phyloP scores from a whole-genome alignment of 1,139 yeast genomes.

The Blastobotrys elegans region DNA sequence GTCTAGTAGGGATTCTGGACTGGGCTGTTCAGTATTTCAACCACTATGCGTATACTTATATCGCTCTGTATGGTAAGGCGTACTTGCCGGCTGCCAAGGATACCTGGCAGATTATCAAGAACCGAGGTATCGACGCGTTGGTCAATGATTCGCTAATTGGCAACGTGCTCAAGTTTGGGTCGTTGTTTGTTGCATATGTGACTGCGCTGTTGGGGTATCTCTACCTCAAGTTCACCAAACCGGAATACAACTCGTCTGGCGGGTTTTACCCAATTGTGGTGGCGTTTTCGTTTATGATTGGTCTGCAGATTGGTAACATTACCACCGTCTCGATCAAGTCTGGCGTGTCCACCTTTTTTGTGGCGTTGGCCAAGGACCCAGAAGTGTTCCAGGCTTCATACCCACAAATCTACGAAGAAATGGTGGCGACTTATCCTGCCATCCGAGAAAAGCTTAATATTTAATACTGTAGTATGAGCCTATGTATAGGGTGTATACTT shows the following conservation, averaged over 20 bases:
- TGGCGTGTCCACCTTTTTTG: slow-evolving; percentile 82
- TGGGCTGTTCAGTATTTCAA: slow-evolving; percentile 84
- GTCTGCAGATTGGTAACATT: slow-evolving; percentile 71
- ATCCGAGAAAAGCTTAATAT: slow-evolving; percentile 45
- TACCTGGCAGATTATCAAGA: slow-evolving; percentile 71
- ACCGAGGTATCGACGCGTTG: slow-evolving; percentile 81
- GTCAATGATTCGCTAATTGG: slow-evolving; percentile 80
- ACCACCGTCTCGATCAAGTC: slow-evolving; percentile 70
- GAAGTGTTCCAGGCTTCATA: slow-evolving; percentile 74
- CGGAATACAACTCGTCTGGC: slow-evolving; percentile 63
- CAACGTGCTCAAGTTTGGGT: slow-evolving; percentile 67
- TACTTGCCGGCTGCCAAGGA: slow-evolving; percentile 74
- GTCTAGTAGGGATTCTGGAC: slow-evolving; percentile 59
- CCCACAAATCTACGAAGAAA: slow-evolving; percentile 68
- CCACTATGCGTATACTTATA: slow-evolving; percentile 82
- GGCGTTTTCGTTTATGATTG: slow-evolving; percentile 71
- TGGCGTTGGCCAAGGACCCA: slow-evolving; percentile 84
- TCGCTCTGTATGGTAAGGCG: slow-evolving; percentile 81
- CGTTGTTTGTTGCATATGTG: slow-evolving; percentile 64
- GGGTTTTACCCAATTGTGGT: slow-evolving; percentile 70
- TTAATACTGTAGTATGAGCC: slow-evolving; percentile 1
- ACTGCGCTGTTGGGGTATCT: slow-evolving; percentile 66
- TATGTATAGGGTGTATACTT: too few species aligned
- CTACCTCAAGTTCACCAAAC: slow-evolving; percentile 67
- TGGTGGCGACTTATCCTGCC: slow-evolving; percentile 70